Base-by-base conservation (phyloP, 1,139 yeast genomes). In the Zygosaccharomyces pseudobailii region DNA sequence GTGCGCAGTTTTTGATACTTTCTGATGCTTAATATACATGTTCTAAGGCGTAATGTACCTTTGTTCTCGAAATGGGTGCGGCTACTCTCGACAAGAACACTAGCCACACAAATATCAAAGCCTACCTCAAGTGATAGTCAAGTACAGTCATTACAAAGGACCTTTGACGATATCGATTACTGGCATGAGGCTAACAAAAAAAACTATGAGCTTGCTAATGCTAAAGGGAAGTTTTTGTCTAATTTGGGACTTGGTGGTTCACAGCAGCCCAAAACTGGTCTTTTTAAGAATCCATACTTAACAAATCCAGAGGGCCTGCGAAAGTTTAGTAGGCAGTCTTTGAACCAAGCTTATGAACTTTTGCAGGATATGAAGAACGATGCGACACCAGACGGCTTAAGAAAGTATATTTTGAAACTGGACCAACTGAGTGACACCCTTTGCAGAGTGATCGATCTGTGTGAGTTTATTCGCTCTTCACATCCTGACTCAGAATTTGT, bases 401-500 rank as follows among this genome's bases (percentile, higher is more conserved):
- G 71, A 31, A 66, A 71, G 10, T 87, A 80, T 51, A 79, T 92
- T 46, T 64, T 80, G 44, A 80, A 82, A 46, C 69, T 92, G 51
- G 99, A 92, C 65, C 81, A 89, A 55, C 70, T 94, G 37, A 86
- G 96, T 58, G 98, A 92, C 64, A 78, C 86, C 20, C 69, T 92
- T 37, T 92, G 99, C 64, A 79, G 96, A 51, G 97, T 88, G 6
- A 90, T 92, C 38, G 99, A 92, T 65, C 79, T 90, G 47, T 94
- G 96, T 24, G 98, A 92, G 56, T 92, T 92, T 67, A 80, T 94
- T 24, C 73, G 98, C 45, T 90, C 89, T 42, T 82, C 84, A 1
- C 97, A 92, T 64, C 97, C 97, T 0, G 78, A 83, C 53, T 72
- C 72, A 43, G 69, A 73, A 36, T 88, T 87, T 76, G 75, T 84